phyloP scores from a whole-genome alignment of 2,329 filamentous ascomycete species.

The Sporothrix euskadiensis region DNA sequence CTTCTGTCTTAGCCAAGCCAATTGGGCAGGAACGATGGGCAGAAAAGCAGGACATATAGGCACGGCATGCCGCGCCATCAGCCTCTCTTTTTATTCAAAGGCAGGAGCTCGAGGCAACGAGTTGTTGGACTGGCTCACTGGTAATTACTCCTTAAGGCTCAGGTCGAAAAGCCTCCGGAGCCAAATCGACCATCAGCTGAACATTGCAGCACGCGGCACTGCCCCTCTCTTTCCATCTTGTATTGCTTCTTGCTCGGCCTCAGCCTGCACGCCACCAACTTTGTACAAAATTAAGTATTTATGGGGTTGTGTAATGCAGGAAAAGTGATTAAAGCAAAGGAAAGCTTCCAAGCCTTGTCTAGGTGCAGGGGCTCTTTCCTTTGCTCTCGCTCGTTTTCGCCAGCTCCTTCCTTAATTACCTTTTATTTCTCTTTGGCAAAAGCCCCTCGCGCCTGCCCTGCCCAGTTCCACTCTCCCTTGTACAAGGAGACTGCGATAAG shows the following conservation, averaged over 20 bases:
- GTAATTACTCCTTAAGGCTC: neutral
- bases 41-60: slow-evolving; percentile 7
- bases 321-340: neutral
- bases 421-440: neutral
- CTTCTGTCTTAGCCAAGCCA: neutral
- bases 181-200: slow-evolving; percentile 1
- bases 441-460: slow-evolving; percentile 4
- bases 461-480: neutral
- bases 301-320: neutral
- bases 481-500: slow-evolving; percentile 1
- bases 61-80: neutral
- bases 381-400: neutral
- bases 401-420: neutral
- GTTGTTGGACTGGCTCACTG: too few relatives aligned
- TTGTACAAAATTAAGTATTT: too few relatives aligned
- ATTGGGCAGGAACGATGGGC: neutral
- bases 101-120: slow-evolving; percentile 9
- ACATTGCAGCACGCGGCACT: neutral
- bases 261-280: slow-evolving; percentile 13
- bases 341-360: neutral
- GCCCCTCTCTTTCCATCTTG: neutral
- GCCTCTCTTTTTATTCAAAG: neutral
- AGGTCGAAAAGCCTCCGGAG: neutral
- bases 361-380: neutral
- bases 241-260: neutral